Evolutionary conservation across 1,284 basidiomycete genomes (phyloP).

Genomic region (Cryptococcus sp.): DNA sequence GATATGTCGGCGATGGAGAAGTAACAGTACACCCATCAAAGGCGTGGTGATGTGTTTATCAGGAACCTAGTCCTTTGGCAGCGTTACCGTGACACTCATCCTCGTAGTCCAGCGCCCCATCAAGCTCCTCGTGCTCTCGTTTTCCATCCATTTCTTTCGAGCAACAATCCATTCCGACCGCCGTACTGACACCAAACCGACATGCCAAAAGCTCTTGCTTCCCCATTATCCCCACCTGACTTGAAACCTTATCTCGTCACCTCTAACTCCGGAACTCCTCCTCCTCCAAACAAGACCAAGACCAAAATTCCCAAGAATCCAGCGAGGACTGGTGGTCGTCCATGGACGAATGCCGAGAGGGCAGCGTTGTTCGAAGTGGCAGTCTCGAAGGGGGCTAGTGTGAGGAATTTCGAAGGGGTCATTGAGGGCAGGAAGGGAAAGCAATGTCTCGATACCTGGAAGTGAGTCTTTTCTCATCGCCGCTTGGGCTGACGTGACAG

Average conservation of each 20-base stretch:
- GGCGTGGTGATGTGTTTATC: too few relatives aligned
- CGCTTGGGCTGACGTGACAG: background rate
- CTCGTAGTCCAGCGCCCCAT: too few relatives aligned
- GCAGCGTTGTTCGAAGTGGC: background rate
- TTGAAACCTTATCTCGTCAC: background rate
- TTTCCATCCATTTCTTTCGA: too few relatives aligned
- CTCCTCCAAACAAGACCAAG: too few relatives aligned
- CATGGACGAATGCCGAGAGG: background rate
- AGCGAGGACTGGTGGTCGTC: background rate
- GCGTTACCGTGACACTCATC: too few relatives aligned
- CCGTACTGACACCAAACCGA: background rate
- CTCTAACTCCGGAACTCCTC: background rate
- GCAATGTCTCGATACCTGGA: background rate
- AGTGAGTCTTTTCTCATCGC: background rate
- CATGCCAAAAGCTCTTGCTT: background rate
- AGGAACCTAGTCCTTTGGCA: too few relatives aligned
- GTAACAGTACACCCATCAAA: too few relatives aligned
- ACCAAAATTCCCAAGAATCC: background rate
- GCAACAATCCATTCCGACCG: too few relatives aligned
- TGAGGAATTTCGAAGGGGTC: background rate
- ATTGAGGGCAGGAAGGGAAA: background rate
- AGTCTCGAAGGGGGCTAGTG: background rate
- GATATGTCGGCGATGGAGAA: too few relatives aligned
- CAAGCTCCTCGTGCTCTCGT: too few relatives aligned
- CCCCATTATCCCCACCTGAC: background rate